phyloP scores from a whole-genome alignment of 179 eudicot genomes.

The Pouteria campechiana region DNA sequence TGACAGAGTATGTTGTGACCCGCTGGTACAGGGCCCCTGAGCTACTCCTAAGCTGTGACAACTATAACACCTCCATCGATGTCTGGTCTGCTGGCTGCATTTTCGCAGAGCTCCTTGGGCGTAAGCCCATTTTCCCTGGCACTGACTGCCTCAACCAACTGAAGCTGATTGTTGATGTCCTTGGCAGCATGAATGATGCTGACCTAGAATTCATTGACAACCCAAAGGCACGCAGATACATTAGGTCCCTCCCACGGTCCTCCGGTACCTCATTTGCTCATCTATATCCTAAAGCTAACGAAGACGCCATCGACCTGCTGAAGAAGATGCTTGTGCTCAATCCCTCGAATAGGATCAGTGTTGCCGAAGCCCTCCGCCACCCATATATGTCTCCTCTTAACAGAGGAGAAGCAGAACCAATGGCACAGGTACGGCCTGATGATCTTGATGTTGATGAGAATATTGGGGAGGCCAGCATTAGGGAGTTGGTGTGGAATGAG shows the following conservation, averaged over 20 bases:
- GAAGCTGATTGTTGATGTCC: conserved; percentile 21
- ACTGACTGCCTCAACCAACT: conserved; percentile 33
- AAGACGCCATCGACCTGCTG: conserved; percentile 18
- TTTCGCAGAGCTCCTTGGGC: conserved; percentile 39
- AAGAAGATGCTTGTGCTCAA: conserved; percentile 21
- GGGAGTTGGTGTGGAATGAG: conserved; percentile 30
- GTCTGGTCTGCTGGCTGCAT: conserved; percentile 50
- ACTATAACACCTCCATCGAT: conserved; percentile 34
- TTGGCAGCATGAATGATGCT: conserved; percentile 24
- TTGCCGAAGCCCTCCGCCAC: conserved; percentile 28
- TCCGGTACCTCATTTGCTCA: conserved; percentile 13
- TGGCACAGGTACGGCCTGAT: conserved; percentile 17
- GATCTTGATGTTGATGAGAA: conserved; percentile 33
- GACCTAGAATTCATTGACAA: conserved; percentile 28
- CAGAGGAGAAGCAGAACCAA: conserved; percentile 19
- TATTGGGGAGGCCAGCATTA: conserved; percentile 19
- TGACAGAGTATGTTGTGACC: conserved; percentile 43
- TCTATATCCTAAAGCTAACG: conserved; percentile 20
- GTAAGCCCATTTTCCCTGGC: conserved; percentile 40
- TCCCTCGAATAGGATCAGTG: conserved; percentile 32
- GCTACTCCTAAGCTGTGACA: conserved; percentile 34
- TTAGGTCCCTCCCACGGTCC: conserved; percentile 19
- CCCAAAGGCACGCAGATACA: conserved; percentile 23
- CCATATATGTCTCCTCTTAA: conserved; percentile 24
- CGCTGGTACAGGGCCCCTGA: conserved; percentile 43